These are phyloP conservation scores for Dendryphion nanum DNA, from an alignment of 2,329 filamentous ascomycete species.

Conservation along the genomic window DNA sequence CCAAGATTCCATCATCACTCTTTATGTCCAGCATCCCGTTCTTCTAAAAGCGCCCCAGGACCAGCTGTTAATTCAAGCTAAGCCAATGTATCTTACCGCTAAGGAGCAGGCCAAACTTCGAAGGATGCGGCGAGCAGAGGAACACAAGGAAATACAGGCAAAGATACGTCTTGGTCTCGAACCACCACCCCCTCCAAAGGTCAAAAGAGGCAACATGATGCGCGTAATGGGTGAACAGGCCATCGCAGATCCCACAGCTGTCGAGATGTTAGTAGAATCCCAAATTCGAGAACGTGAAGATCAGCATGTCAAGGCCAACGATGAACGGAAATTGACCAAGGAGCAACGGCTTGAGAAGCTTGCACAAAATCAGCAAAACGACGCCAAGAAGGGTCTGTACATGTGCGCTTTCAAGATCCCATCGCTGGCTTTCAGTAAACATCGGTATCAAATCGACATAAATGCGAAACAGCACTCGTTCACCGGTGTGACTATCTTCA, in stretches of 20 bases:
- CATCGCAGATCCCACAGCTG: conserved; percentile 95
- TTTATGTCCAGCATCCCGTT: conserved; percentile 90
- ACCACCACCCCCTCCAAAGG: conserved; percentile 87
- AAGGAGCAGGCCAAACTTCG: conserved; percentile 91
- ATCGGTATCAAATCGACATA: conserved; percentile 87
- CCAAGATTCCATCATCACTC: conserved; percentile 82
- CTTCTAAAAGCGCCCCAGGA: conserved; percentile 89
- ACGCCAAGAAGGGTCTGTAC: conserved; percentile 81
- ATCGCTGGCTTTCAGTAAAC: conserved; percentile 86
- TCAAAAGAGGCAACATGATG: conserved; percentile 98
- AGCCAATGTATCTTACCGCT: conserved; percentile 87
- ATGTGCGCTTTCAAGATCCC: conserved; percentile 87
- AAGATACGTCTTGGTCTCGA: conserved; percentile 91
- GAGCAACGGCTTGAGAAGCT: conserved; percentile 86
- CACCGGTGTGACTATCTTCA: conserved; percentile 87
- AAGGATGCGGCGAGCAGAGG: conserved; percentile 84
- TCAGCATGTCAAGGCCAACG: conserved; percentile 75
- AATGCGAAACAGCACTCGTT: conserved; percentile 88
- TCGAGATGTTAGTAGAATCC: conserved; percentile 88
- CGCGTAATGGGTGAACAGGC: conserved; percentile 87
- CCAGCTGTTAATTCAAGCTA: conserved; percentile 72
- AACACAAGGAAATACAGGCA: conserved; percentile 92
- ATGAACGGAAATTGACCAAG: conserved; percentile 82
- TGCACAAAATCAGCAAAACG: conserved; percentile 76
- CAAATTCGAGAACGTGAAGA: conserved; percentile 86